Percentiles rank a stretch among this genome's conserved stretches.
These are phyloP conservation scores for Vitis hybrid DNA, from an alignment of 177 flowering plant species.

Conservation along the genomic window DNA sequence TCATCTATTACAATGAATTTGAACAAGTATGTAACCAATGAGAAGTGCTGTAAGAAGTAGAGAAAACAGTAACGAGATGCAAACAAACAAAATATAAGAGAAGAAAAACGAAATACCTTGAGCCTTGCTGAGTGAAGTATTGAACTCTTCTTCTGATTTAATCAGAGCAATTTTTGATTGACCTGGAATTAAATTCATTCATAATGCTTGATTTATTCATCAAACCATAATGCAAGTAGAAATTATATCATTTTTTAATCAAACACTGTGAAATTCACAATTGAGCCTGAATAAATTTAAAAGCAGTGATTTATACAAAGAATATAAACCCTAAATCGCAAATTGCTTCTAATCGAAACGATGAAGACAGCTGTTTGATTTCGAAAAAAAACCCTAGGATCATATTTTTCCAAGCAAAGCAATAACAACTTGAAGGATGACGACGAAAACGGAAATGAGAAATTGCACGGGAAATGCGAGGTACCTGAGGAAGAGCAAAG, in stretches of 20 bases:
- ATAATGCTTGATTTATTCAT: too few relatives aligned
- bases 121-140: conserved; percentile 30
- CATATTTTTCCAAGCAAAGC: neutral
- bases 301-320: too few relatives aligned
- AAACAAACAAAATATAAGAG: neutral
- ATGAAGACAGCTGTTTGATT: too few relatives aligned
- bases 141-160: conserved; percentile 42
- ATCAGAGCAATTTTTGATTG: conserved; percentile 37
- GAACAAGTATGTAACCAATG: neutral
- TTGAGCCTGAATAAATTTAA: too few relatives aligned
- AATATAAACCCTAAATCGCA: too few relatives aligned
- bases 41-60: neutral
- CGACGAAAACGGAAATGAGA: neutral
- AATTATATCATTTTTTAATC: too few relatives aligned
- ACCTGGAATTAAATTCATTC: conserved; percentile 17
- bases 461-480: neutral
- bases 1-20: conserved; percentile 43
- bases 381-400: neutral
- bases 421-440: neutral
- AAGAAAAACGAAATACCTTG: conserved; percentile 34
- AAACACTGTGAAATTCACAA: too few relatives aligned
- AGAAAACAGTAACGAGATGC: neutral
- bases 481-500: conserved; percentile 2
- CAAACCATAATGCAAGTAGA: too few relatives aligned
- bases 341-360: too few relatives aligned